Conservation (phyloP, 257 asterid species). For the Solanum etuberosum region DNA sequence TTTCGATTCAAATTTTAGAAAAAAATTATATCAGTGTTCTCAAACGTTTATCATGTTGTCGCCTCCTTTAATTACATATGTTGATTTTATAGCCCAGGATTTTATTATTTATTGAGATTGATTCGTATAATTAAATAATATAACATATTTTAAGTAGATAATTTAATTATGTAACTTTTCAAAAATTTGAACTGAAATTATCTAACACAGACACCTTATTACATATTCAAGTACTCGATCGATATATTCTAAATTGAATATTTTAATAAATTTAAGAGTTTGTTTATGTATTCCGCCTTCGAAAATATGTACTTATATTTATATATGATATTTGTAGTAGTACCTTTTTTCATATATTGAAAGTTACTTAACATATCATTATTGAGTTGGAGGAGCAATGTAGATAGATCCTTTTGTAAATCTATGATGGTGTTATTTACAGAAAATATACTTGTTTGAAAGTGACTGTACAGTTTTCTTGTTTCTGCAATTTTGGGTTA, state of each 20-base stretch:
- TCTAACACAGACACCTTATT: neutral
- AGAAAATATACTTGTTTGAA: neutral
- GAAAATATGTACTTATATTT: neutral
- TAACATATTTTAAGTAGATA: neutral
- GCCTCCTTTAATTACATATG: neutral
- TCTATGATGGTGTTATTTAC: neutral
- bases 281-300: fast-evolving
- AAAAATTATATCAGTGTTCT: neutral
- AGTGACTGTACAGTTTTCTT: neutral
- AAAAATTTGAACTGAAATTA: neutral
- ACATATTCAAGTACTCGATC: neutral
- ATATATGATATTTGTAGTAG: neutral
- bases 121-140: neutral
- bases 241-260: neutral
- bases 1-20: neutral
- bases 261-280: neutral
- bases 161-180: neutral
- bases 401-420: neutral
- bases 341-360: neutral
- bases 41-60: neutral
- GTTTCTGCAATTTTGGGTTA: neutral
- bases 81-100: neutral
- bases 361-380: neutral
- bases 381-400: neutral
- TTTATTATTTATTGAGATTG: neutral